A percentile compares a stretch with the other conserved stretches of the same genome.
Conservation (phyloP, 495 filamentous ascomycete genomes). For the Penicillium alfredii region DNA sequence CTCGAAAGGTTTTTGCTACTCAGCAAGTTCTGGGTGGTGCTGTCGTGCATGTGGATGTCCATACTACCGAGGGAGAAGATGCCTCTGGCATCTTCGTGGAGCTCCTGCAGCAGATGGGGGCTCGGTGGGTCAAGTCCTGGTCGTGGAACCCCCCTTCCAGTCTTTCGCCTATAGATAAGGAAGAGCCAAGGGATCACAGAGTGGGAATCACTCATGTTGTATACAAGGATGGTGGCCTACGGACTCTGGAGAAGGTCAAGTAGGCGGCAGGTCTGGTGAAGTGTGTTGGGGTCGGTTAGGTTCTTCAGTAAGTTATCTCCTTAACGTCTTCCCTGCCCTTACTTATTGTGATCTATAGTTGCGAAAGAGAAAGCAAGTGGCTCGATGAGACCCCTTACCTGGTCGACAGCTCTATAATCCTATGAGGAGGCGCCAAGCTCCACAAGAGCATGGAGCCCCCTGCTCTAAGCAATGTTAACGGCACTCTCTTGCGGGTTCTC, state of each 20-base stretch:
- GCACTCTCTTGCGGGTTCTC: constrained; percentile 41
- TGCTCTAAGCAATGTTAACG: constrained; percentile 66
- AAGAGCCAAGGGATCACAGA: constrained; percentile 41
- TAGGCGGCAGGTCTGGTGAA: constrained; percentile 67
- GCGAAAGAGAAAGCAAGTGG: constrained; percentile 74
- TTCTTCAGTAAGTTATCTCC: constrained; percentile 61
- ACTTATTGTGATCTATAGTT: constrained; percentile 40
- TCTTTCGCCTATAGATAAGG: constrained; percentile 26
- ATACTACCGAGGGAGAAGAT: constrained; percentile 81
- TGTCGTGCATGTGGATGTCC: constrained; percentile 83
- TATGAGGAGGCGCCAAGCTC: constrained; percentile 71
- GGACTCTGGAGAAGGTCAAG: constrained; percentile 81
- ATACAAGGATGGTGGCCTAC: constrained; percentile 85
- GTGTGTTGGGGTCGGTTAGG: constrained; percentile 84
- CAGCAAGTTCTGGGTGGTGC: constrained; percentile 55
- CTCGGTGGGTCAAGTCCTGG: constrained; percentile 78
- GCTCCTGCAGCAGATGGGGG: constrained; percentile 77
- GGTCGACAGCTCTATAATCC: constrained; percentile 64
- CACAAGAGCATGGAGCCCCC: constrained; percentile 91
- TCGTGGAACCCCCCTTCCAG: constrained; percentile 64
- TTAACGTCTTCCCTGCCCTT: not conserved
- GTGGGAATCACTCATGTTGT: constrained; percentile 92
- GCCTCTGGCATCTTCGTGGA: constrained; percentile 79
- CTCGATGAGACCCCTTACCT: constrained; percentile 62
- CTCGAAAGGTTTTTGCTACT: constrained; percentile 15